Percentiles rank a stretch among this genome's conserved stretches.
Conservation (phyloP, 352 stramenopile genomes). For the Phytophthora boehmeriae region DNA sequence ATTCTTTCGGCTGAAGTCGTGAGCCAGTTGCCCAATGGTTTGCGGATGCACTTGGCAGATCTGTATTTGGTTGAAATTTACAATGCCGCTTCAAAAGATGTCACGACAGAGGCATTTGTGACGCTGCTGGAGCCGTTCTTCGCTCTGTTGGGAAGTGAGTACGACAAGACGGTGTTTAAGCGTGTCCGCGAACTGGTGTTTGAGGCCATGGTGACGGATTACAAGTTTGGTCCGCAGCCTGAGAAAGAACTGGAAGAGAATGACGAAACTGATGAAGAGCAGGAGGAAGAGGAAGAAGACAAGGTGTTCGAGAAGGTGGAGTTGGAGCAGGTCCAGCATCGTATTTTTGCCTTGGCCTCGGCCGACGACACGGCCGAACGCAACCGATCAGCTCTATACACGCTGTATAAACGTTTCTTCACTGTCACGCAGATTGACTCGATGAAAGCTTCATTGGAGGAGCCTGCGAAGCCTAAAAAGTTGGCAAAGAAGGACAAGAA, state of each 20-base stretch:
- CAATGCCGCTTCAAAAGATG: slow-evolving; percentile 50
- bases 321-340: slow-evolving; percentile 72
- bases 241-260: slow-evolving; percentile 45
- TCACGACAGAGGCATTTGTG: slow-evolving; percentile 70
- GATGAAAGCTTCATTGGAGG: slow-evolving; percentile 58
- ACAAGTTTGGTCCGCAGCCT: slow-evolving; percentile 65
- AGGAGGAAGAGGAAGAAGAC: slow-evolving; percentile 53
- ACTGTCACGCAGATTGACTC: slow-evolving; percentile 75
- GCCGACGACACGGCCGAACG: slow-evolving; percentile 78
- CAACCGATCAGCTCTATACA: slow-evolving; percentile 81
- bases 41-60: slow-evolving; percentile 81
- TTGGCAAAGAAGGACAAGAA: slow-evolving; percentile 37
- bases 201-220: slow-evolving; percentile 64
- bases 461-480: slow-evolving; percentile 37
- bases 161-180: slow-evolving; percentile 85
- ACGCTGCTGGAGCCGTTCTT: slow-evolving; percentile 84
- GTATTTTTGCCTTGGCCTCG: slow-evolving; percentile 78
- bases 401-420: slow-evolving; percentile 80
- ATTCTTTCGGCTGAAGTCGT: slow-evolving; percentile 76
- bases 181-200: slow-evolving; percentile 81
- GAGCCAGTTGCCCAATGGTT: slow-evolving; percentile 79
- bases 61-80: slow-evolving; percentile 74
- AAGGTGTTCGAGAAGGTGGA: slow-evolving; percentile 76
- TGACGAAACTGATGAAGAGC: slow-evolving; percentile 51
- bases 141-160: slow-evolving; percentile 74